These are phyloP conservation scores for Neonectria faginata DNA, from an alignment of 2,329 filamentous ascomycete species.

Conservation along the genomic window DNA sequence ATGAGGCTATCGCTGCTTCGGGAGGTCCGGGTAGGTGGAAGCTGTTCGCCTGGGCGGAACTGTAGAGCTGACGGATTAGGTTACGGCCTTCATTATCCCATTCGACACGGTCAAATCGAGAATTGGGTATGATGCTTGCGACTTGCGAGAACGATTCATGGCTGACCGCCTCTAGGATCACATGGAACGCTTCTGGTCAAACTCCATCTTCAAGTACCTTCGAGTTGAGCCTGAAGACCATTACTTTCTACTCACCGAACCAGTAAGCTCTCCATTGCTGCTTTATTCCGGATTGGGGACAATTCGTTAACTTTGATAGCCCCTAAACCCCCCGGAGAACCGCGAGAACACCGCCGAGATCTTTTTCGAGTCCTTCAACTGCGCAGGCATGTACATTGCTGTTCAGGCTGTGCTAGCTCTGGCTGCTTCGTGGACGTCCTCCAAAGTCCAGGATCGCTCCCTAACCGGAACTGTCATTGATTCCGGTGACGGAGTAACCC, in stretches of 20 bases:
- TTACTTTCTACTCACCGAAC: constrained; percentile 97
- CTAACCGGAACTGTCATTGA: constrained; percentile 98
- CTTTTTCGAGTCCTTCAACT: constrained; percentile 99
- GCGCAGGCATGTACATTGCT: constrained; percentile 97
- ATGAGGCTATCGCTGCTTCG: constrained; percentile 89
- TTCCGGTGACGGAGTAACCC: constrained; percentile 97
- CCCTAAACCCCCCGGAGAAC: constrained; percentile 97
- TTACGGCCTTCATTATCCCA: constrained; percentile 97
- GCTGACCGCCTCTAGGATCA: constrained; percentile 75
- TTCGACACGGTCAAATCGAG: constrained; percentile 97
- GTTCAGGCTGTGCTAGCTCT: constrained; percentile 97
- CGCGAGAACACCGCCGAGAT: constrained; percentile 99
- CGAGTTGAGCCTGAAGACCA: constrained; percentile 98
- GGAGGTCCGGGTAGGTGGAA: constrained; percentile 77
- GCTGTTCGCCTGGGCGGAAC: constrained; percentile 19
- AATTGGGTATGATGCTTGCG: constrained; percentile 81
- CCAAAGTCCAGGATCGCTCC: constrained; percentile 95
- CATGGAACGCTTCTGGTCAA: constrained; percentile 99
- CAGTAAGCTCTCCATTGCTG: constrained; percentile 67
- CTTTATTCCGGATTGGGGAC: constrained; percentile 6
- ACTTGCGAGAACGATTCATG: constrained; percentile 3
- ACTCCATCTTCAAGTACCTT: constrained; percentile 99
- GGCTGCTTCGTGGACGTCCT: constrained; percentile 97
- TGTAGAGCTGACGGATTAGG: constrained; percentile 61
- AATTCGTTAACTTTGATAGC: constrained; percentile 62